A percentile compares a stretch with the other conserved stretches of the same genome.
phyloP scores from a whole-genome alignment of 768 basidiomycete genomes.

The Lactarius sanguifluus region DNA sequence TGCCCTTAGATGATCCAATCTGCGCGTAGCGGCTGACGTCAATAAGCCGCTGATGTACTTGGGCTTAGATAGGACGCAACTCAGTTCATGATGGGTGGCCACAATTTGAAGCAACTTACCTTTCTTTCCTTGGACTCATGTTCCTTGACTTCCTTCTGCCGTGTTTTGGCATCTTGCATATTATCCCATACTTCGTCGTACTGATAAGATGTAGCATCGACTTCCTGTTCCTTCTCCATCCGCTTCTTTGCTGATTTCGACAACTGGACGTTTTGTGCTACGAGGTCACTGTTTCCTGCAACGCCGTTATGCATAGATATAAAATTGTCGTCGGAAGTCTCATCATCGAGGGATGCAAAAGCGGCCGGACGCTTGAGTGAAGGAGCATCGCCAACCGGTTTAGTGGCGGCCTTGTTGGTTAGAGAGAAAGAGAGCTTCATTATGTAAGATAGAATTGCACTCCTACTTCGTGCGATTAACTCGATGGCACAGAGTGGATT shows the following conservation, averaged over 20 bases:
- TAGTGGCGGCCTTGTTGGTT: slow-evolving; percentile 46
- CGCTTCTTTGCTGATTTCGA: slow-evolving; percentile 68
- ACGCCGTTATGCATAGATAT: slow-evolving; percentile 42
- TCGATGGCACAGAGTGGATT: slow-evolving; percentile 48
- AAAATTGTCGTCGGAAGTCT: slow-evolving; percentile 52
- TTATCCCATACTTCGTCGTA: slow-evolving; percentile 97
- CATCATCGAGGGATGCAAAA: slow-evolving; percentile 66
- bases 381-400: slow-evolving; percentile 53
- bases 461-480: slow-evolving; percentile 9
- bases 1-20: slow-evolving; percentile 85
- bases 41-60: slow-evolving; percentile 89
- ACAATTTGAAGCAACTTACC: slow-evolving; percentile 42
- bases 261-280: slow-evolving; percentile 57
- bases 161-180: slow-evolving; percentile 84
- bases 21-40: slow-evolving; percentile 78
- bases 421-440: slow-evolving; percentile 95
- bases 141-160: slow-evolving; percentile 76
- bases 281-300: slow-evolving; percentile 53
- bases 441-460: slow-evolving; percentile 22
- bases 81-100: slow-evolving; percentile 6
- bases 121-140: slow-evolving; percentile 74
- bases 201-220: slow-evolving; percentile 84
- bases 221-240: slow-evolving; percentile 73
- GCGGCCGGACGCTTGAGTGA: slow-evolving; percentile 57
- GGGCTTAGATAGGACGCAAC: slow-evolving; percentile 51